A percentile compares a stretch with the other conserved stretches of the same genome.
phyloP scores from a whole-genome alignment of 2,329 filamentous ascomycete species.

The Xylaria sp. region DNA sequence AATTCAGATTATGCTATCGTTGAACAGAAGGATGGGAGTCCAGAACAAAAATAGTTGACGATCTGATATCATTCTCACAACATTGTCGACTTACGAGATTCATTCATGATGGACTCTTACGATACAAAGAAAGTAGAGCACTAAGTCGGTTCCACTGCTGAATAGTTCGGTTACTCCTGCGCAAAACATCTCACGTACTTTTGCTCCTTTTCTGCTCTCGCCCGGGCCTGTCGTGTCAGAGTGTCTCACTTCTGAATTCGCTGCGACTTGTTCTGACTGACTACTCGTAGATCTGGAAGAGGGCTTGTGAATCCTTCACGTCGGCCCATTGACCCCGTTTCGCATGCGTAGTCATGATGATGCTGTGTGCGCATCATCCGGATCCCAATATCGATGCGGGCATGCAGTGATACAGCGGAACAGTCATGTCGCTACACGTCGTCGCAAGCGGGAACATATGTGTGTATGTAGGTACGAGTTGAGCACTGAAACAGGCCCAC shows the following conservation, averaged over 20 bases:
- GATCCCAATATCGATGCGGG: background rate
- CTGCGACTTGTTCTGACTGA: background rate
- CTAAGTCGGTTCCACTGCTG: background rate
- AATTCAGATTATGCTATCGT: too few species aligned
- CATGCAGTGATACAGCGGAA: background rate
- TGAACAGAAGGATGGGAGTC: background rate
- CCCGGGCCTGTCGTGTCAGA: background rate
- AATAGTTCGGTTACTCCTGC: slow-evolving; percentile 1
- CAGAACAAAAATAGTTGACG: background rate
- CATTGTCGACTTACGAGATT: background rate
- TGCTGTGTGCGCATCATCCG: background rate
- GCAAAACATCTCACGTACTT: background rate
- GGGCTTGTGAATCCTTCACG: background rate
- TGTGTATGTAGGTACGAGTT: background rate
- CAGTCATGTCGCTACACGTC: background rate
- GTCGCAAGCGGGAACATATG: background rate
- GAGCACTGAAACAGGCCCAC: slow-evolving; percentile 2
- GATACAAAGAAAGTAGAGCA: background rate
- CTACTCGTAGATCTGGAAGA: background rate
- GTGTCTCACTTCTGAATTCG: slow-evolving; percentile 5
- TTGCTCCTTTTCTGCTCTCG: background rate
- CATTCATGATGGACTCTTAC: background rate
- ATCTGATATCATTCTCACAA: background rate
- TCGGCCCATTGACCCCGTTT: background rate
- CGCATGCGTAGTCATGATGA: background rate